Base-by-base conservation (phyloP, 2,329 filamentous ascomycete species). In the Beauveria sp. region DNA sequence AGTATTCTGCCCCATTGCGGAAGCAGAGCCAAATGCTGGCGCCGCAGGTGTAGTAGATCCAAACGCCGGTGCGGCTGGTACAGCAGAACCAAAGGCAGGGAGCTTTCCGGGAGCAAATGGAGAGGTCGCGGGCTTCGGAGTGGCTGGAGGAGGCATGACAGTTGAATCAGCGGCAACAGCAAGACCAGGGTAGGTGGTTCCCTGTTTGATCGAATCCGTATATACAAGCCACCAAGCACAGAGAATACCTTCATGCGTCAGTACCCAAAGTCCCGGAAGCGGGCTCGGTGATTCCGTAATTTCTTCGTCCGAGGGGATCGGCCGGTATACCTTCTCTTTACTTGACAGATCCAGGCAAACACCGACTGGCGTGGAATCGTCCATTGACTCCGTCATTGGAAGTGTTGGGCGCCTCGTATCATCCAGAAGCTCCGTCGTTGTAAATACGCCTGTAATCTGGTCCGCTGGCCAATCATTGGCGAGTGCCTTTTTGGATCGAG, bases 221-320 rank as follows among this genome's bases (percentile, higher is more conserved):
- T 97, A 97, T 22, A 98, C 83, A 49, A 98, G 76, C 91, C 93
- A 97, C 92, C 93, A 99, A 14, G 86, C 83, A 51, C 85, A 86
- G 18, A 99, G 78, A 10, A 96, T 77, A 65, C 95, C 95, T 69
- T 97, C 91, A 66, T 96, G 88, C 63, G 96, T 98, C 18, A 99
- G 78, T 34, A 91, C 82, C 81, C 95, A 88, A 47, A 96, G 79
- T 12, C 87, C 91, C 6, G 95, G 95, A 9, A 98, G 75, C 14
- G 95, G 93, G 1, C 85, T 86, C 0, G 87, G 82, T 5, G 92
- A 96, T 68, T 93, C 84, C 38, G 89, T 83, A 52, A 96, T 85
- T 69, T 96, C 88, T 64, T 84, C 86, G 65, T 95, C 88, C 1
- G 85, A 82, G 22, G 85, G 85, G 62, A 96, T 89, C 1, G 93